Evolutionary conservation across 352 stramenopile genomes (phyloP).

Genomic region (Phytophthora tubulina): DNA sequence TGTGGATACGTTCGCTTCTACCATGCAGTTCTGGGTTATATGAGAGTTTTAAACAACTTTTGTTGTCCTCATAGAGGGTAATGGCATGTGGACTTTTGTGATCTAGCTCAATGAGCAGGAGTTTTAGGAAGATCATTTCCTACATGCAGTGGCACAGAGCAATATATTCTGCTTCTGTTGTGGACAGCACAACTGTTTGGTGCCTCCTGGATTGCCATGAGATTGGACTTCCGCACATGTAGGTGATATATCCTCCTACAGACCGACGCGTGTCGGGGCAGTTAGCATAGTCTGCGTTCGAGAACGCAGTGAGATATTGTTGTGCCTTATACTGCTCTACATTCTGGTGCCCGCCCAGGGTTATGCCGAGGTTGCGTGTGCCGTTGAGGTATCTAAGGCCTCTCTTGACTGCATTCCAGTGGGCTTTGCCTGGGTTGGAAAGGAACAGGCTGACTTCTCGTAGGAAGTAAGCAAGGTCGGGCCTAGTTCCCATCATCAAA

Average conservation of each 20-base stretch:
- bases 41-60: background rate
- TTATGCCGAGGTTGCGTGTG: constrained; percentile 24
- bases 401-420: constrained; percentile 7
- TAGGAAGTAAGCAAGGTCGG: background rate
- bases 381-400: background rate
- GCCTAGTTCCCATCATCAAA: constrained; percentile 6
- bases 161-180: too few relatives aligned
- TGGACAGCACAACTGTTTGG: too few relatives aligned
- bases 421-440: background rate
- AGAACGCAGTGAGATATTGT: background rate
- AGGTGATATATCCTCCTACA: too few relatives aligned
- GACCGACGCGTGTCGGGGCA: too few relatives aligned
- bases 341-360: constrained; percentile 3
- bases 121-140: constrained; percentile 10
- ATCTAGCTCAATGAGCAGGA: constrained; percentile 3
- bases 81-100: background rate
- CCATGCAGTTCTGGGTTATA: background rate
- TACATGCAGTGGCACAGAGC: background rate
- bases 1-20: background rate
- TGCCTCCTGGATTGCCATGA: too few relatives aligned
- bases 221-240: too few relatives aligned
- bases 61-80: background rate
- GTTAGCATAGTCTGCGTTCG: background rate
- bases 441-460: constrained; percentile 4
- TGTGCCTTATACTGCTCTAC: background rate